Base-by-base conservation (phyloP, 192 early-diverging fungal species). In the Rhizophagus sp. region DNA sequence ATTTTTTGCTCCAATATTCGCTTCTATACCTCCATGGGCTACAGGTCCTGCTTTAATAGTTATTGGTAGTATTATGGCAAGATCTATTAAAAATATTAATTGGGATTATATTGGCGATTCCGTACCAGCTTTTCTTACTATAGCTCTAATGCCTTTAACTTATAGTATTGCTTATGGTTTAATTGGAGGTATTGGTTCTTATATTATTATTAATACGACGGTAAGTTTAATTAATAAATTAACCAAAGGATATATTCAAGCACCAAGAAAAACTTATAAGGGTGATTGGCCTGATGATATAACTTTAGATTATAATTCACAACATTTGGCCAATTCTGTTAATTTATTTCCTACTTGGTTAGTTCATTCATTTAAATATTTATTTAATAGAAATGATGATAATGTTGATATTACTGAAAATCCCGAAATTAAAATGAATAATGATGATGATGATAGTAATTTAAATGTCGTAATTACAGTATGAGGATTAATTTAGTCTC, bases 1-100 rank as follows among this genome's bases (percentile, higher is more conserved):
- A 34, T 94, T 96, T 86, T 94, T 95, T 79, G 89, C 93, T 0
- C 95, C 95, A 13, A 94, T 96, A 76, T 95, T 95, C 82, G 95
- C 94, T 9, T 89, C 90, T 24, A 92, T 95, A 85, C 95, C 94
- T 62, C 92, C 94, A 6, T 95, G 94, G 93, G 91, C 95, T 36
- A 95, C 95, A 5, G 94, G 94, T 9, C 94, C 94, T 1, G 95
- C 93, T 0, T 84, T 96, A 65, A 90, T 96, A 73, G 77, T 91
- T 8, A 90, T 96, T 22, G 95, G 95, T 39, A 90, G 88, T 24
- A 89, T 96, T 91, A 96, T 96, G 95, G 81, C 89, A 72, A 86
- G 88, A 33, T 87, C 86, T 65, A 86, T 95, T 3, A 82, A 88
- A 2, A 81, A 91, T 67, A 90, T 96, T 80, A 96, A 96, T 83